Evolutionary conservation across 1,139 yeast genomes (phyloP), one percentile per base, ranked within the genome.

Genomic region (Lodderomyces metapsilosis): DNA sequence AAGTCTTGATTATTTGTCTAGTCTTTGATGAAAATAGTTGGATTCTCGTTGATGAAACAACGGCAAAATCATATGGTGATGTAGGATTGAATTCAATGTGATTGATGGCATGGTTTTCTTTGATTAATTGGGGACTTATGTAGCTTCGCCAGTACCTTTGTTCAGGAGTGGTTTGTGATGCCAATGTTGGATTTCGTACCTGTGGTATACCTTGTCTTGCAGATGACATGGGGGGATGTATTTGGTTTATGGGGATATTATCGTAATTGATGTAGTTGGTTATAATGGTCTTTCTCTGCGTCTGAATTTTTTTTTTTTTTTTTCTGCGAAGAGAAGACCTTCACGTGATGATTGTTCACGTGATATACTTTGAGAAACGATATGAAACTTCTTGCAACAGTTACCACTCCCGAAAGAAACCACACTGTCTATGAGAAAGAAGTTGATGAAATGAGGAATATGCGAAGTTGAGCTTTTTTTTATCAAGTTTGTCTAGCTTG

Each of bases 21-120:
- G 98, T 92, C 60, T 88, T 88, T 15, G 96, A 84, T 0, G 96
- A 87, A 57, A 91, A 88, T 9, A 94, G 80, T 60, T 92, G 98
- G 40, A 94, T 86, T 56, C 97, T 75, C 1, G 98, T 86, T 18
- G 96, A 84, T 33, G 95, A 84, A 0, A 97, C 85, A 21, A 92
- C 89, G 18, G 97, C 98, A 67, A 92, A 88, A 65, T 92, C 98
- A 58, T 88, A 82, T 4, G 97, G 96, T 17, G 84, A 68, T 36
- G 73, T 77, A 1, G 97, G 96, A 57, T 88, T 91, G 71, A 92
- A 94, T 51, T 84, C 78, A 43, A 92, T 82, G 57, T 88, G 95
- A 32, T 86, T 83, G 41, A 94, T 88, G 23, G 97, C 88, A 59
- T 88, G 89, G 65, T 88, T 92, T 63, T 94, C 98, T 63, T 92